A percentile compares a stretch with the other conserved stretches of the same genome.
phyloP scores from a whole-genome alignment of 2,329 filamentous ascomycete genomes.

The Aureobasidium sp. region DNA sequence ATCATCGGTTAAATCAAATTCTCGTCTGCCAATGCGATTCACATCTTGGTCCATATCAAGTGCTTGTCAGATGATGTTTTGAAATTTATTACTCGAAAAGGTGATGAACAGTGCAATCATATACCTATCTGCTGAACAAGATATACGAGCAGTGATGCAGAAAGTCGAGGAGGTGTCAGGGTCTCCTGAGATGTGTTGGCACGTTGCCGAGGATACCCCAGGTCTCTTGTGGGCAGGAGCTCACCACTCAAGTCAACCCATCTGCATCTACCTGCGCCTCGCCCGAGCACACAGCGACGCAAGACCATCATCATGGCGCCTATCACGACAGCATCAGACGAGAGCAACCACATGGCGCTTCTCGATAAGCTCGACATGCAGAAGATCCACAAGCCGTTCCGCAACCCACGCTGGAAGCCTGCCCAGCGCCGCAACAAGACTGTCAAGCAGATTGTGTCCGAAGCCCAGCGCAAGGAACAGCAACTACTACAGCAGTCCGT shows the following conservation, averaged over 20 bases:
- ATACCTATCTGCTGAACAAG: neutral
- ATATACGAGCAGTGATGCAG: neutral
- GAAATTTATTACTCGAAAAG: neutral
- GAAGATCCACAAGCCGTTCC: constrained; percentile 78
- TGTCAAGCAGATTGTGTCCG: constrained; percentile 90
- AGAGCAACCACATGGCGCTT: constrained; percentile 71
- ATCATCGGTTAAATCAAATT: neutral
- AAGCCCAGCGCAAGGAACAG: constrained; percentile 82
- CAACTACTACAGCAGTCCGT: constrained; percentile 64
- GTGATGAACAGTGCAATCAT: neutral
- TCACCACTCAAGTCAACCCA: neutral
- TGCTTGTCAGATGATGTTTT: neutral
- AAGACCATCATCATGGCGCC: constrained; percentile 40
- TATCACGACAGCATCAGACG: constrained; percentile 65
- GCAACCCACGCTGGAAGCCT: constrained; percentile 83
- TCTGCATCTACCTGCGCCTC: neutral
- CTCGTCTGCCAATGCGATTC: too few relatives aligned
- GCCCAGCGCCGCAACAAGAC: constrained; percentile 97
- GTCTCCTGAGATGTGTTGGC: neutral
- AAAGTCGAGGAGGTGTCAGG: neutral
- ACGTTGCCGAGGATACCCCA: neutral
- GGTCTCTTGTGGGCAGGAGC: neutral
- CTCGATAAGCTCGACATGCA: constrained; percentile 91
- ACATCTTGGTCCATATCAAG: neutral
- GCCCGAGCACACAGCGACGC: neutral